These are phyloP conservation scores for Trichoderma pleuroti DNA, from an alignment of 2,329 filamentous ascomycete species.

Conservation along the genomic window DNA sequence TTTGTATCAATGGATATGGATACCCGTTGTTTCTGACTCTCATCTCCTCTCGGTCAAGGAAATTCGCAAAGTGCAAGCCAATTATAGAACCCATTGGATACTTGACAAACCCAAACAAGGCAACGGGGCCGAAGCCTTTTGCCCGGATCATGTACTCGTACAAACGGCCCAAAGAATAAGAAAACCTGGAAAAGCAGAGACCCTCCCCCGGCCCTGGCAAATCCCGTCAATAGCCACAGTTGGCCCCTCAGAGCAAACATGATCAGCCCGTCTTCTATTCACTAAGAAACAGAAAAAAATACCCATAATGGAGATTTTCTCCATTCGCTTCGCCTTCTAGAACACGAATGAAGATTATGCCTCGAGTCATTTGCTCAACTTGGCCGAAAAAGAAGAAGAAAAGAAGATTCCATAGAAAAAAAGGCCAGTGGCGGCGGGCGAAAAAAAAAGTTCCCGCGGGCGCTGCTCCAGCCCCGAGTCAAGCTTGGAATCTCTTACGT, in stretches of 20 bases:
- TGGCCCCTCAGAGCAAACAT: background rate
- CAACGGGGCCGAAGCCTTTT: constrained; percentile 1
- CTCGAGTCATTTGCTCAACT: background rate
- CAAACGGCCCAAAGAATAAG: background rate
- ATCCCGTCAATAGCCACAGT: background rate
- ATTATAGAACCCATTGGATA: background rate
- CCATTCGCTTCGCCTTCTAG: background rate
- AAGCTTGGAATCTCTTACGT: background rate
- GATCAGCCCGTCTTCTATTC: background rate
- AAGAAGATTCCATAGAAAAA: background rate
- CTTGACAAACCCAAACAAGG: background rate
- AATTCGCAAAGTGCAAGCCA: background rate
- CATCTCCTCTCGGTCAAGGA: background rate
- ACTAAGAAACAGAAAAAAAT: background rate
- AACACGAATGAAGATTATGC: background rate
- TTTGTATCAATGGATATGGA: background rate
- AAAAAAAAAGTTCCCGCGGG: background rate
- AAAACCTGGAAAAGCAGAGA: background rate
- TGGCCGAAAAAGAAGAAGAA: background rate
- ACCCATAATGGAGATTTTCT: background rate
- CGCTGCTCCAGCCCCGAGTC: background rate
- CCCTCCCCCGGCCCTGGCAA: background rate
- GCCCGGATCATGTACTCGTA: background rate
- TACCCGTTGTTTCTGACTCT: background rate
- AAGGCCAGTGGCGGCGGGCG: background rate